Conservation (phyloP, 805 yeast species). For the Yarrowia sp. region DNA sequence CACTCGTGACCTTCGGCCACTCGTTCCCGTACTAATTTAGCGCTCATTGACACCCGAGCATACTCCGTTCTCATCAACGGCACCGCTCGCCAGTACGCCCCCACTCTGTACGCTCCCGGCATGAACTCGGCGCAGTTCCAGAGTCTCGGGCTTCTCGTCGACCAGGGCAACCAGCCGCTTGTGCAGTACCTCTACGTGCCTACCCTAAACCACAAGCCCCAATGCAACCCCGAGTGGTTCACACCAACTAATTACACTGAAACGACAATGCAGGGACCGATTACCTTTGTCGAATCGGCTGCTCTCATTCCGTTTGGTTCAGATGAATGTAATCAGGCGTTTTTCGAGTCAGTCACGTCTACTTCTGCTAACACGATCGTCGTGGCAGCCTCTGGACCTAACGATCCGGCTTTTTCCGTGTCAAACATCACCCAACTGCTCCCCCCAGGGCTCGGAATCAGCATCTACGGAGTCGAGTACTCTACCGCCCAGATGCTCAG, state of each 20-base stretch:
- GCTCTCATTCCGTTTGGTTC: conserved; percentile 24
- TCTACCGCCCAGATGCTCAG: conserved; percentile 11
- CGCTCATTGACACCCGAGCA: conserved; percentile 20
- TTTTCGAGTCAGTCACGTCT: neutral
- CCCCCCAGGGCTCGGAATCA: conserved; percentile 5
- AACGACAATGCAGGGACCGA: conserved; percentile 1
- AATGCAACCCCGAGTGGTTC: conserved; percentile 26
- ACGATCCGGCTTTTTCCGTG: neutral
- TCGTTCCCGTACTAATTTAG: conserved; percentile 4
- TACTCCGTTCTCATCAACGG: conserved; percentile 9
- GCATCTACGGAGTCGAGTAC: conserved; percentile 19
- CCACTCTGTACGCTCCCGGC: conserved; percentile 6
- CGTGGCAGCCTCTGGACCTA: conserved; percentile 6
- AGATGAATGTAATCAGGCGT: conserved; percentile 20
- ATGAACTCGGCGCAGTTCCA: conserved; percentile 23
- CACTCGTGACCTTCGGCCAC: too few species aligned
- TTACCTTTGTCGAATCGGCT: neutral
- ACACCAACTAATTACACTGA: conserved; percentile 14
- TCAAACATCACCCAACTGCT: conserved; percentile 6
- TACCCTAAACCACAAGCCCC: neutral
- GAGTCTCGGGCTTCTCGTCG: neutral
- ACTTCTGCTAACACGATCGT: neutral
- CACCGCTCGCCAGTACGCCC: conserved; percentile 5
- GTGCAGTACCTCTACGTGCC: conserved; percentile 17
- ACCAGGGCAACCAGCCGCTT: neutral